Base-by-base conservation (phyloP, 2,329 filamentous ascomycete genomes). In the Tolypocladium sp. region DNA sequence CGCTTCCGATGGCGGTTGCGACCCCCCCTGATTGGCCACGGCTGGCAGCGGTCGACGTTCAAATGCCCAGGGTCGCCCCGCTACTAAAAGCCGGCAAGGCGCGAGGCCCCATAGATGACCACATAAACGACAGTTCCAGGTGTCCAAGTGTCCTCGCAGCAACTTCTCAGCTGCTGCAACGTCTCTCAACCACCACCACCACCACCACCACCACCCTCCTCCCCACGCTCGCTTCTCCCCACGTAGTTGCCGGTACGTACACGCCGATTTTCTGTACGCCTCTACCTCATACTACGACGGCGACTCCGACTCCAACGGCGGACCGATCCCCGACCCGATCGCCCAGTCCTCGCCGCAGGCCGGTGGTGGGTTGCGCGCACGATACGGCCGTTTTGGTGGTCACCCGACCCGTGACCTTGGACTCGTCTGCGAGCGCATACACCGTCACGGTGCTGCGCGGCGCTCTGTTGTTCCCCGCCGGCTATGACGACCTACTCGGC, bases 401-500 rank as follows among this genome's bases (percentile, higher is more conserved):
- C 22, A 27, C 30, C 33, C 42, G 35, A 20, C 55, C n/a, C 49
- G 49, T 35, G 9, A n/a, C 20, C 49, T 35, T 22, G 25, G 40
- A 20, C 22, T n/a, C 54, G n/a, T 8, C 25, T 44, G 54, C 40
- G 54, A 44, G 51, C 42, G 49, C 60, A 52, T 55, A 55, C 57
- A n/a, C 55, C 57, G 35, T 54, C 51, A 53, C 57, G 55, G 52
- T 57, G 52, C 46, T 55, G 42, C 42, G 57, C 27, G 55, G 22
- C 46, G 56, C 27, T 63, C 51, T 27, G 40, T n/a, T 13, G 10
- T 38, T 20, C 33, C 41, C 60, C 54, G 60, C 57, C 61, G 71
- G 73, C 72, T 74, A 84, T 84, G 82, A 77, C 79, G 69, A 79
- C 77, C 64, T 83, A 84, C 69, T 78, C 76, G 58, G 79, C 77